Evolutionary conservation across 2,329 filamentous ascomycete genomes (phyloP).

Genomic region (Alternaria hordeiaustralica): DNA sequence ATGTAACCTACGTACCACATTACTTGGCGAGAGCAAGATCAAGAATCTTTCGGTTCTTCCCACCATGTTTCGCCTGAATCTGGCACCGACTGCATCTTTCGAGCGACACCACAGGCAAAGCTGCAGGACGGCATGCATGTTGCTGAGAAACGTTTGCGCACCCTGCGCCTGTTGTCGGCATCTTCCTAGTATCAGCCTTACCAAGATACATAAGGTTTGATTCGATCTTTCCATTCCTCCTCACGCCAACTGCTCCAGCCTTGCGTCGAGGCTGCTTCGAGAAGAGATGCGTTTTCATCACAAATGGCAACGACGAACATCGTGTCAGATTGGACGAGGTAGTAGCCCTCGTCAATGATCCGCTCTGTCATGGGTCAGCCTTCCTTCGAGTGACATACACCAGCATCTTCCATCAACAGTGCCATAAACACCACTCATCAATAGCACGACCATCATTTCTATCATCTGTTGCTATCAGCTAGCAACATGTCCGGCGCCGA

Average conservation of each 20-base stretch:
- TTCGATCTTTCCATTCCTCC: not conserved
- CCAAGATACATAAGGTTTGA: not conserved
- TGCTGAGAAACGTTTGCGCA: not conserved
- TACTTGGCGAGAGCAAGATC: not conserved
- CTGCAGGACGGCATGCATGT: not conserved
- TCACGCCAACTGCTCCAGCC: not conserved
- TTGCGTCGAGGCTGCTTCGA: not conserved
- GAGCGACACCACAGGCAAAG: not conserved
- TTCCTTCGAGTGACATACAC: not conserved
- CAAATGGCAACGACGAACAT: not conserved
- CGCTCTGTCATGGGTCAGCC: not conserved
- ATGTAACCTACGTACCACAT: not conserved
- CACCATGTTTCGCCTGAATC: not conserved
- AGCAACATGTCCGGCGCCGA: not conserved
- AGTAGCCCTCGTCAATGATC: not conserved
- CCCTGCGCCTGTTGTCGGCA: not conserved
- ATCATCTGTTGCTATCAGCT: not conserved
- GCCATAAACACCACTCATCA: not conserved
- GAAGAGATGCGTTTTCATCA: not conserved
- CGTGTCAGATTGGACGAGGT: not conserved
- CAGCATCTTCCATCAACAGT: not conserved
- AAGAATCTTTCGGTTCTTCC: not conserved
- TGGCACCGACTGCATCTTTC: not conserved
- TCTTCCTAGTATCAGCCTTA: not conserved
- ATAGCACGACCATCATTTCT: not conserved